A percentile compares a stretch with the other conserved stretches of the same genome.
phyloP scores from a whole-genome alignment of 192 early-diverging fungal genomes.

The Gamsiella multidivaricata region DNA sequence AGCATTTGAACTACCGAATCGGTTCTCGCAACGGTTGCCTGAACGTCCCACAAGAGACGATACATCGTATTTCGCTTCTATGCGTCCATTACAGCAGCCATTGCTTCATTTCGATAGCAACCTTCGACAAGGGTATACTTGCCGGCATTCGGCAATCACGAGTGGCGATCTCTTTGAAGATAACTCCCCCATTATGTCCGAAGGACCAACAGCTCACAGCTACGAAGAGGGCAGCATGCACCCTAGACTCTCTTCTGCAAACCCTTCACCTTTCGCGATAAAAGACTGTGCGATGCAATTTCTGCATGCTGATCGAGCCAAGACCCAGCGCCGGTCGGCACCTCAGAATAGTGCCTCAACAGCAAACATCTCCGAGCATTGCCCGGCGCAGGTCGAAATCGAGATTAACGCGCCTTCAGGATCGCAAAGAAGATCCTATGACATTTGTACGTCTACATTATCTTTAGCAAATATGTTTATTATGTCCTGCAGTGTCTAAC shows the following conservation, averaged over 20 bases:
- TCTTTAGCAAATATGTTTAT: too few species aligned
- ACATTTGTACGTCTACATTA: neutral
- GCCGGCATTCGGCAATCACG: neutral
- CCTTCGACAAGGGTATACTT: neutral
- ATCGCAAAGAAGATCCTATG: neutral
- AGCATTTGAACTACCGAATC: neutral
- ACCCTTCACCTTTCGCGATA: too few species aligned
- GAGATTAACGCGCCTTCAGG: neutral
- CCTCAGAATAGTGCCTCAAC: neutral
- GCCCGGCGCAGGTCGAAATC: neutral
- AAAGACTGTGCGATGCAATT: too few species aligned
- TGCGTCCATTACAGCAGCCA: conserved; percentile 1
- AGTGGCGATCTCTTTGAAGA: conserved; percentile 14
- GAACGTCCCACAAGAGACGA: neutral
- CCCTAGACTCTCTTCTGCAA: neutral
- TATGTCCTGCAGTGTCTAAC: too few species aligned
- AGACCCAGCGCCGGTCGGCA: too few species aligned
- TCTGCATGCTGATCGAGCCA: too few species aligned
- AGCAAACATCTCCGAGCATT: neutral
- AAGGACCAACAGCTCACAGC: too few species aligned
- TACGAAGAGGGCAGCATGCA: neutral
- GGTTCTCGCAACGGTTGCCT: too few species aligned
- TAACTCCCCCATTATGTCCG: neutral
- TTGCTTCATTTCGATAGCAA: neutral
- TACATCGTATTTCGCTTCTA: neutral